These are phyloP conservation scores for Biscutella laevigata DNA, from an alignment of 441 rosid genomes.

Conservation along the genomic window DNA sequence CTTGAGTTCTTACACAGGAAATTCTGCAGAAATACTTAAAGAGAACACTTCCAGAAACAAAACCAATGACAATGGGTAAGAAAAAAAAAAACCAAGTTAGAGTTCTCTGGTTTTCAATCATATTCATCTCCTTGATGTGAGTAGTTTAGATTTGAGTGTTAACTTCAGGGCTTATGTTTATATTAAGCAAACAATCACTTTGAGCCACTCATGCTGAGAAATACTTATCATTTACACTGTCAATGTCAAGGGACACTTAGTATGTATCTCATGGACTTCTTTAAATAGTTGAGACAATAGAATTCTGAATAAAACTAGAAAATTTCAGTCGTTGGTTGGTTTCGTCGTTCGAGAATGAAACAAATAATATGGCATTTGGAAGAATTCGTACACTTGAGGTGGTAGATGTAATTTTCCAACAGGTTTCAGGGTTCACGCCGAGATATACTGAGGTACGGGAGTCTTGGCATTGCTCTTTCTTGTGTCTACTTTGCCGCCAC, in stretches of 20 bases:
- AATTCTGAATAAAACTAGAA: not conserved
- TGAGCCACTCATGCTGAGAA: not conserved
- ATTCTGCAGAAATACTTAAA: conserved; percentile 39
- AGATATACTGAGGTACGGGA: conserved; percentile 74
- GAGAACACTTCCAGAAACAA: conserved; percentile 37
- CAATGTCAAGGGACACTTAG: not conserved
- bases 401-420: conserved; percentile 72
- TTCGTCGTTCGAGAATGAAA: not conserved
- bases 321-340: conserved; percentile 6
- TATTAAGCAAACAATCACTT: not conserved
- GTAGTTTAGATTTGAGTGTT: not conserved
- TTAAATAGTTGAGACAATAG: not conserved
- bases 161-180: not conserved
- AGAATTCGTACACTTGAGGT: conserved; percentile 35
- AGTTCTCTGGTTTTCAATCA: not conserved
- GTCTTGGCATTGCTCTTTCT: conserved; percentile 70
- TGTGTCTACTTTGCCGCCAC: conserved; percentile 51
- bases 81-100: not conserved
- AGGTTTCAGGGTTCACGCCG: conserved; percentile 95
- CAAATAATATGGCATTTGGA: conserved; percentile 13
- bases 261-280: not conserved
- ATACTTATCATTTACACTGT: not conserved
- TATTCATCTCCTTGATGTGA: not conserved
- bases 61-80: conserved; percentile 48
- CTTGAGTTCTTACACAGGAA: conserved; percentile 25